Percentiles rank a stretch among this genome's conserved stretches.
Evolutionary conservation across 1,139 yeast genomes (phyloP).

Genomic region (Candida albicans): DNA sequence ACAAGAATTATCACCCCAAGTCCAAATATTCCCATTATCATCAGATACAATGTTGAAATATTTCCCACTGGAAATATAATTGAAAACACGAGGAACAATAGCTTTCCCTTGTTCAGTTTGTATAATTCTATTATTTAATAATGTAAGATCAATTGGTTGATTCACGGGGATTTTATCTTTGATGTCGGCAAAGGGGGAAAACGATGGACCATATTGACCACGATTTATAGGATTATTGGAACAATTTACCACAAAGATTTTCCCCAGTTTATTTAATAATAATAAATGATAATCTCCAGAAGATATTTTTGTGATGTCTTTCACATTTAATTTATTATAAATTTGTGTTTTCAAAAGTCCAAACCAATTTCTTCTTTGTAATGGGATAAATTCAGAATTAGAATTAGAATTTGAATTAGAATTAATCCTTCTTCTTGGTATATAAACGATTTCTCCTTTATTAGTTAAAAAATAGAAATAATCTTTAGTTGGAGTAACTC

Average conservation of each 20-base stretch:
- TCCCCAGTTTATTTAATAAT: conserved; percentile 59
- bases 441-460: conserved; percentile 52
- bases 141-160: conserved; percentile 33
- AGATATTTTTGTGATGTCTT: conserved; percentile 48
- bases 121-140: conserved; percentile 37
- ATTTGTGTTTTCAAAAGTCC: conserved; percentile 19
- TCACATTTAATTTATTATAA: conserved; percentile 23
- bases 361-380: conserved; percentile 23
- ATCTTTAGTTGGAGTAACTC: conserved; percentile 54
- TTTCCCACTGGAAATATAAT: conserved; percentile 68
- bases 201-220: conserved; percentile 85
- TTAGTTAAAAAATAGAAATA: conserved; percentile 57
- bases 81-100: conserved; percentile 45
- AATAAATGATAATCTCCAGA: conserved; percentile 71
- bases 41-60: conserved; percentile 72
- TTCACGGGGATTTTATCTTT: conserved; percentile 24
- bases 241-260: conserved; percentile 64
- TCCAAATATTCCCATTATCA: conserved; percentile 61
- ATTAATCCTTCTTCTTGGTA: too few relatives aligned
- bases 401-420: too few relatives aligned
- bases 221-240: conserved; percentile 42
- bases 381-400: conserved; percentile 18
- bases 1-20: conserved; percentile 79
- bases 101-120: conserved; percentile 22
- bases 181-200: conserved; percentile 69